These are phyloP conservation scores for Eucalyptus camaldulensis DNA, from an alignment of 345 rosid genomes.

Conservation along the genomic window DNA sequence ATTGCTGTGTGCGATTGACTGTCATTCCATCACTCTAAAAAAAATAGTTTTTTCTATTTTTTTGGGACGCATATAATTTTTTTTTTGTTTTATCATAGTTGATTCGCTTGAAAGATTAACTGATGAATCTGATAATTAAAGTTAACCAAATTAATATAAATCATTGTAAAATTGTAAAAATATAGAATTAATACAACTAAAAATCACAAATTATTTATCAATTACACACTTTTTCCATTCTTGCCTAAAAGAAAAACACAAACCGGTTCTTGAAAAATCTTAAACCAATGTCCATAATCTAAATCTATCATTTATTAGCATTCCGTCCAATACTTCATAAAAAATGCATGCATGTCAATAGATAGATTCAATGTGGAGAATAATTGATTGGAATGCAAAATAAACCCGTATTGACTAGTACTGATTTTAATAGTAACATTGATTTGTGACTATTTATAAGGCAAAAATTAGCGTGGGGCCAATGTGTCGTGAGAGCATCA, in stretches of 20 bases:
- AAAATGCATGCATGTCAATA: neutral
- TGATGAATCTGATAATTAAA: neutral
- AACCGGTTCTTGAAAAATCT: neutral
- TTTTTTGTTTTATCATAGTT: no score
- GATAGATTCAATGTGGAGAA: neutral
- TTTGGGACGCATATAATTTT: no score
- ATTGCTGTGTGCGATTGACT: neutral
- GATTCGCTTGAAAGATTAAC: neutral
- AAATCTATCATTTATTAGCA: neutral
- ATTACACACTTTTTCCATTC: neutral
- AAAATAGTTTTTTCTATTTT: neutral
- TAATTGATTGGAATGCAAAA: neutral
- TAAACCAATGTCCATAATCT: rapidly evolving
- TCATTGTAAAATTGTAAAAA: neutral
- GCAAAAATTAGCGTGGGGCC: rapidly evolving
- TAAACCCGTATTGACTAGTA: rapidly evolving
- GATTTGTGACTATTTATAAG: no score
- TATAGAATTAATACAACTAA: neutral
- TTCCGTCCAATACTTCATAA: neutral
- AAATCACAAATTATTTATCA: neutral
- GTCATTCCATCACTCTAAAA: neutral
- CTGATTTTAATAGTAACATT: neutral
- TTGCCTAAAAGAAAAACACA: no score
- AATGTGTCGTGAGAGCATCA: rapidly evolving
- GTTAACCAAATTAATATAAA: neutral